phyloP scores from a whole-genome alignment of 495 filamentous ascomycete species.

The Chaetomium tenue region DNA sequence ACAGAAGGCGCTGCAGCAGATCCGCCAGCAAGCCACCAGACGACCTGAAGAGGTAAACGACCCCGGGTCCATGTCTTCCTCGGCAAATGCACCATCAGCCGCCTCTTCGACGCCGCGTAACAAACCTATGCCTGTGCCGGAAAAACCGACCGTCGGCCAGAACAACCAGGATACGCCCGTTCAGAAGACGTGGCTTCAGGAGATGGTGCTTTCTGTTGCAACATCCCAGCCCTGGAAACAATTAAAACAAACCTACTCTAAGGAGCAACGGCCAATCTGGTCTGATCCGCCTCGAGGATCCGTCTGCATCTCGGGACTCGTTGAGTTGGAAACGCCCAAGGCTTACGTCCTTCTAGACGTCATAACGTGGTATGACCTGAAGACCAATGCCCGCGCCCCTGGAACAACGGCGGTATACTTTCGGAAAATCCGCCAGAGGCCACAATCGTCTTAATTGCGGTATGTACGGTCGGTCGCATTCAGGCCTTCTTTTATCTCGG shows the following conservation, averaged over 20 bases:
- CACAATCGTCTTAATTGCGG: no score
- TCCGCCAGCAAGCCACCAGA: slow-evolving; percentile 37
- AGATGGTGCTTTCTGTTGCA: slow-evolving; percentile 12
- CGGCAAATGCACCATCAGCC: slow-evolving; percentile 1
- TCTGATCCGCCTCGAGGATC: slow-evolving; percentile 59
- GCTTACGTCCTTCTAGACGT: slow-evolving; percentile 39
- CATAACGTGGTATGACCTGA: slow-evolving; percentile 35
- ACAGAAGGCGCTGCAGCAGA: slow-evolving; percentile 30
- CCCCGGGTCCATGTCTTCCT: slow-evolving; percentile 23
- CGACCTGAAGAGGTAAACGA: slow-evolving; percentile 32
- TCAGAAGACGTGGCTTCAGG: neutral
- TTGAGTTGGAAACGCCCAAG: slow-evolving; percentile 60
- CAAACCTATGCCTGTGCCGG: neutral
- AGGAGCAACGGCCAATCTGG: slow-evolving; percentile 44
- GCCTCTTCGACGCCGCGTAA: neutral
- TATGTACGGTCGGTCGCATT: no score
- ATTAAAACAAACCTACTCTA: slow-evolving; percentile 54
- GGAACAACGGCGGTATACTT: neutral
- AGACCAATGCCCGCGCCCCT: slow-evolving; percentile 23
- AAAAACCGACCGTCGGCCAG: slow-evolving; percentile 11
- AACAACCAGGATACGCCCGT: neutral
- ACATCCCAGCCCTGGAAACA: slow-evolving; percentile 41
- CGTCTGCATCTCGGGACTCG: slow-evolving; percentile 62
- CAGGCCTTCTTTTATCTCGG: no score
- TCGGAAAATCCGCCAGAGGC: neutral